These are phyloP conservation scores for Capsicum pubescens DNA, from an alignment of 257 asterid species.

Conservation along the genomic window DNA sequence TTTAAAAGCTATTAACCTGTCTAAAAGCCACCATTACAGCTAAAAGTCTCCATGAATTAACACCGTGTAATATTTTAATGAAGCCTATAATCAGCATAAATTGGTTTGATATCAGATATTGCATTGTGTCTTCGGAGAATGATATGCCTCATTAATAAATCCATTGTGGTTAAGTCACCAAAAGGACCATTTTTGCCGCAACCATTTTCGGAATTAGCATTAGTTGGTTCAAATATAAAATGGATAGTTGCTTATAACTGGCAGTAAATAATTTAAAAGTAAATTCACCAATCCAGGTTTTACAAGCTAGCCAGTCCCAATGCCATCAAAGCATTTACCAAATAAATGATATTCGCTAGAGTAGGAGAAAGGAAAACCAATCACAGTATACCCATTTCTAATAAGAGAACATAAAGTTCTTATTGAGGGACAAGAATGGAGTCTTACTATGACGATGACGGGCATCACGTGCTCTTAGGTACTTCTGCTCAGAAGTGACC, in stretches of 20 bases:
- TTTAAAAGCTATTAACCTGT: not conserved
- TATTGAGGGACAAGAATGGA: slow-evolving; percentile 23
- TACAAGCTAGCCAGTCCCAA: not conserved
- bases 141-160: slow-evolving; percentile 3
- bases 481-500: slow-evolving; percentile 79
- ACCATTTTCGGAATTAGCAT: not conserved
- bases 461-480: slow-evolving; percentile 70
- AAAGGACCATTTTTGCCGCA: not conserved
- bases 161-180: not conserved
- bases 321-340: not conserved
- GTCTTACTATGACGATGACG: slow-evolving; percentile 85
- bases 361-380: slow-evolving; percentile 13
- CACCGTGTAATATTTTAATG: not conserved
- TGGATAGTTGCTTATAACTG: not conserved
- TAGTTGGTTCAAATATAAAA: not conserved
- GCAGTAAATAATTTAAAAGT: not conserved
- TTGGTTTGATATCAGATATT: not conserved
- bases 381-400: not conserved
- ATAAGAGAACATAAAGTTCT: not conserved
- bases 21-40: not conserved
- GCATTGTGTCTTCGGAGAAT: not conserved
- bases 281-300: slow-evolving; percentile 4
- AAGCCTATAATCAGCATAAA: not conserved
- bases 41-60: not conserved
- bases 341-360: not conserved